Conservation (phyloP, 1,284 basidiomycete genomes). For the Apiotrichum siamense region DNA sequence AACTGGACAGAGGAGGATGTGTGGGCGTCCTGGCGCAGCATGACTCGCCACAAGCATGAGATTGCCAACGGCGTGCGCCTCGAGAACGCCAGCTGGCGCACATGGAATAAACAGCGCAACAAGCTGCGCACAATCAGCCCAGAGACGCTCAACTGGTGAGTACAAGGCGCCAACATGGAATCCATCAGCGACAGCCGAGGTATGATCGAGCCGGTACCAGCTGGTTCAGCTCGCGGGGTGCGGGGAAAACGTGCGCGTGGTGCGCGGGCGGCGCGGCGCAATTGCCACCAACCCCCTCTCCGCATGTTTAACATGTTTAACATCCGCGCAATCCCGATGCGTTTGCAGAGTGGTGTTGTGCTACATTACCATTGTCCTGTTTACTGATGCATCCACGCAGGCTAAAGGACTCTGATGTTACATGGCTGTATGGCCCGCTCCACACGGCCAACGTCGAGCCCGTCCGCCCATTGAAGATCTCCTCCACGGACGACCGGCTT, state of each 20-base stretch:
- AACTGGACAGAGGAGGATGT: conserved; percentile 98
- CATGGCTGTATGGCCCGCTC: conserved; percentile 96
- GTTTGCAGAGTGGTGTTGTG: too few species aligned
- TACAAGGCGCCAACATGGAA: too few species aligned
- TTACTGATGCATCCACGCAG: conserved; percentile 50
- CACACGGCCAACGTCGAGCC: conserved; percentile 75
- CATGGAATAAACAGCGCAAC: conserved; percentile 99
- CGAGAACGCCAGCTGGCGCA: conserved; percentile 97
- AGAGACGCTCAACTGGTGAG: conserved; percentile 96
- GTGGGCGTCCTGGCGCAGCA: conserved; percentile 95
- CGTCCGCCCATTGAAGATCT: conserved; percentile 52
- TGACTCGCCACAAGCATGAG: conserved; percentile 98
- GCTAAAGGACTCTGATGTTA: conserved; percentile 98
- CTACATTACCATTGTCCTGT: background rate
- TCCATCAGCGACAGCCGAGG: too few species aligned
- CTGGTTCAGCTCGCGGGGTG: too few species aligned
- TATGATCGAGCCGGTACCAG: too few species aligned
- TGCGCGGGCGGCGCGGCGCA: too few species aligned
- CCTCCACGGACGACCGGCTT: conserved; percentile 53
- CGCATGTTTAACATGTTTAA: background rate
- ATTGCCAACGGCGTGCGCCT: conserved; percentile 91
- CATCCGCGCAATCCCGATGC: conserved; percentile 15
- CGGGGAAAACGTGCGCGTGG: conserved; percentile 11
- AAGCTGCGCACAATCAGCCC: conserved; percentile 92
- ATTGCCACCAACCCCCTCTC: conserved; percentile 5